Conservation (phyloP, 75 land plant genomes). For the Selaginella tamariscina region DNA sequence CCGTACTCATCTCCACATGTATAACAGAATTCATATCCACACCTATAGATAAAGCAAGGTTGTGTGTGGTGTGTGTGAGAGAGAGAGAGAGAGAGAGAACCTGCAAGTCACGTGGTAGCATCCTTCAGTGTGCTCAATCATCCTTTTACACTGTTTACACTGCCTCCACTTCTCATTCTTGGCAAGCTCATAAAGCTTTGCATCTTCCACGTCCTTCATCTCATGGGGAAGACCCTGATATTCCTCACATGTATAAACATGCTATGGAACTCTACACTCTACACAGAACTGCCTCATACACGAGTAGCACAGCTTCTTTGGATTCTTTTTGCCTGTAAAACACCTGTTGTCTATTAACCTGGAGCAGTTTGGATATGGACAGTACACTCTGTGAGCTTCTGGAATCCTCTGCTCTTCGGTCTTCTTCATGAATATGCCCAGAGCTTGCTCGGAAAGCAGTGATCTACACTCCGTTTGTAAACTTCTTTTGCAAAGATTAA, state of each 20-base stretch:
- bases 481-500: too few species aligned
- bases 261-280: conserved; percentile 87
- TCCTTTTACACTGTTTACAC: conserved; percentile 75
- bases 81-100: too few species aligned
- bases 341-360: conserved; percentile 52
- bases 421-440: too few species aligned
- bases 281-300: conserved; percentile 60
- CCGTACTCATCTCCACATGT: conserved; percentile 72
- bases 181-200: conserved; percentile 54
- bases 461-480: too few species aligned
- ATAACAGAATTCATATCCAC: conserved; percentile 87
- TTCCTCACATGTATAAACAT: conserved; percentile 37
- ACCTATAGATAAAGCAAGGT: conserved; percentile 48
- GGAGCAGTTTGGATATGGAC: conserved; percentile 75
- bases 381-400: conserved; percentile 59
- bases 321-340: too few species aligned
- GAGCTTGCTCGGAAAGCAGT: too few species aligned
- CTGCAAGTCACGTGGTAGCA: conserved; percentile 94
- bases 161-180: conserved; percentile 50
- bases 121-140: conserved; percentile 91
- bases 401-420: conserved; percentile 72
- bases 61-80: too few species aligned
- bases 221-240: conserved; percentile 38
- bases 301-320: conserved; percentile 41
- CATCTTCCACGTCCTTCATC: conserved; percentile 34